Percentiles rank a stretch among this genome's conserved stretches.
These are phyloP conservation scores for Anthoceros angustus DNA, from an alignment of 225 moss, liverwort and hornwort genomes.

Conservation along the genomic window DNA sequence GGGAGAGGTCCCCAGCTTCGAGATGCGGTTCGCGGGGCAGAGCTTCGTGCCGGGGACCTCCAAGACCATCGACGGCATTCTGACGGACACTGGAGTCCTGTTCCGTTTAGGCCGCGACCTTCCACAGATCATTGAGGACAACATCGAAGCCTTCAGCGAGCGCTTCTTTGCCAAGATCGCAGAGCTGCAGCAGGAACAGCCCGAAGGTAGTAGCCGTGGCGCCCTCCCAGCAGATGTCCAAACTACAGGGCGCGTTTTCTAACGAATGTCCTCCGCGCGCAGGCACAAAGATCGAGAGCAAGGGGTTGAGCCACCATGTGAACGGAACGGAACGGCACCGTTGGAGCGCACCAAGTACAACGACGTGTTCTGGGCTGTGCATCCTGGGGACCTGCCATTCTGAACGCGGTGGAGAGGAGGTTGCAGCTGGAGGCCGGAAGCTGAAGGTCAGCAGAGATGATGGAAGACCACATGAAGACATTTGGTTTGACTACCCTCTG, in stretches of 20 bases:
- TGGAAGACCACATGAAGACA: too few relatives aligned
- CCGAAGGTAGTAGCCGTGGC: too few relatives aligned
- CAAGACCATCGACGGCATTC: conserved; percentile 46
- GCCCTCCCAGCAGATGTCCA: too few relatives aligned
- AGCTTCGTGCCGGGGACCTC: conserved; percentile 50
- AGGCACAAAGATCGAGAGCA: too few relatives aligned
- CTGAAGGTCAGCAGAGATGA: conserved; percentile 32
- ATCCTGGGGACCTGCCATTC: conserved; percentile 81
- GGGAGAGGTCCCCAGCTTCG: conserved; percentile 48
- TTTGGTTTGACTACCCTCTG: too few relatives aligned
- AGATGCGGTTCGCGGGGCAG: conserved; percentile 66
- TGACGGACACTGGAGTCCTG: conserved; percentile 74
- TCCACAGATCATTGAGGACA: conserved; percentile 48
- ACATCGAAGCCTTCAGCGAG: conserved; percentile 50
- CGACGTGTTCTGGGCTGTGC: conserved; percentile 95
- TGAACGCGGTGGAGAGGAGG: conserved; percentile 65
- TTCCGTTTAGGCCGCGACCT: conserved; percentile 74
- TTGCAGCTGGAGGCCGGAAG: conserved; percentile 60
- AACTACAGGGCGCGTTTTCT: too few relatives aligned
- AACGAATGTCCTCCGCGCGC: too few relatives aligned
- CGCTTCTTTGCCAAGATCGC: conserved; percentile 15
- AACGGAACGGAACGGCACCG: too few relatives aligned
- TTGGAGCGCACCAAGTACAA: conserved; percentile 30
- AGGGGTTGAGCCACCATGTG: too few relatives aligned
- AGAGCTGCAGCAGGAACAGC: conserved; percentile 6